These are phyloP conservation scores for Pleomassaria siparia DNA, from an alignment of 2,329 filamentous ascomycete species.

Conservation along the genomic window DNA sequence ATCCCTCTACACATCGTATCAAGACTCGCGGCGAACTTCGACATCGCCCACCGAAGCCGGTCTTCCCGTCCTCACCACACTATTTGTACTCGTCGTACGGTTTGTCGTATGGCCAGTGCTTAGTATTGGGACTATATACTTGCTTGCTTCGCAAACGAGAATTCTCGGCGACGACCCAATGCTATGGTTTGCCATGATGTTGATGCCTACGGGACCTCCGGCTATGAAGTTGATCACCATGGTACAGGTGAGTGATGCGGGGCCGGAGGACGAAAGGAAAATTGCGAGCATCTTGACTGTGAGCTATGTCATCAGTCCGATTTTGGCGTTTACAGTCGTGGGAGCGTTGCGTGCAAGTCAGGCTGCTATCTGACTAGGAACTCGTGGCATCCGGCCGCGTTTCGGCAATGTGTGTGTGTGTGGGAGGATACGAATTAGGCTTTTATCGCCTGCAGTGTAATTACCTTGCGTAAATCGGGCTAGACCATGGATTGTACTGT, in stretches of 20 bases:
- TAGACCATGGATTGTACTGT: no score
- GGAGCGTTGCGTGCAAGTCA: slow-evolving; percentile 31
- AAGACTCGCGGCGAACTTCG: slow-evolving; percentile 14
- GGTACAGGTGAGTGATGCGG: slow-evolving; percentile 50
- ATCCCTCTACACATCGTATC: slow-evolving; percentile 27
- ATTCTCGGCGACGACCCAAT: slow-evolving; percentile 60
- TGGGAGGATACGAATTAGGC: no score
- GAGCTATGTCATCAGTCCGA: slow-evolving; percentile 32
- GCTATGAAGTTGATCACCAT: slow-evolving; percentile 56
- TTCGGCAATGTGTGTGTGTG: no score
- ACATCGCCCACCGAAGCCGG: neutral
- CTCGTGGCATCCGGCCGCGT: no score
- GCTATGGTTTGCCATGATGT: slow-evolving; percentile 65
- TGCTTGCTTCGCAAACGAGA: slow-evolving; percentile 46
- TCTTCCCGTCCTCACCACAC: slow-evolving; percentile 21
- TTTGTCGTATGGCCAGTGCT: slow-evolving; percentile 32
- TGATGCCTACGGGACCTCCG: slow-evolving; percentile 58
- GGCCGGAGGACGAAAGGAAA: slow-evolving; percentile 50
- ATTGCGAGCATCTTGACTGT: slow-evolving; percentile 54
- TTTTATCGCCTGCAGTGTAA: no score
- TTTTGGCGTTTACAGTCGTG: slow-evolving; percentile 36
- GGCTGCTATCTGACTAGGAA: slow-evolving; percentile 26
- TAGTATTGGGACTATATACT: slow-evolving; percentile 56
- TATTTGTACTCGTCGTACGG: slow-evolving; percentile 26
- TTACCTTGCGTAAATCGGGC: no score